Percentiles rank a stretch among this genome's conserved stretches.
phyloP scores from a whole-genome alignment of 73 alveolate genomes.

The Paraurostyla sp. region DNA sequence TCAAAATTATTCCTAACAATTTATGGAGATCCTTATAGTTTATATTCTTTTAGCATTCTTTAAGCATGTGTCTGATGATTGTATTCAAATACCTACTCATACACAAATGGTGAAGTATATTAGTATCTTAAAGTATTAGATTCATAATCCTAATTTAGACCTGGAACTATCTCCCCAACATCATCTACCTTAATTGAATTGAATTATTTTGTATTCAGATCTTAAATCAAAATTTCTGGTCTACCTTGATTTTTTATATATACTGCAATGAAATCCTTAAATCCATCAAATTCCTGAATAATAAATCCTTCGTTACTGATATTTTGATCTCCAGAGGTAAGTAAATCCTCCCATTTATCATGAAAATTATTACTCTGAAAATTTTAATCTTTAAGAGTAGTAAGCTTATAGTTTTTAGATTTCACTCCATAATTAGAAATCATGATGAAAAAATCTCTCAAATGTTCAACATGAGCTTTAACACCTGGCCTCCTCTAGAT shows the following conservation, averaged over 20 bases:
- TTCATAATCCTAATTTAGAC: constrained; percentile 80
- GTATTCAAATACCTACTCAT: constrained; percentile 74
- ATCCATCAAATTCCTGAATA: constrained; percentile 86
- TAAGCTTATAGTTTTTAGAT: constrained; percentile 68
- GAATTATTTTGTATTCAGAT: constrained; percentile 59
- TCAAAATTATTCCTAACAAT: constrained; percentile 74
- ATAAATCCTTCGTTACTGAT: constrained; percentile 50
- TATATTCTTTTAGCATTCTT: constrained; percentile 61
- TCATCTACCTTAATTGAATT: constrained; percentile 59
- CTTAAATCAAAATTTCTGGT: constrained; percentile 73
- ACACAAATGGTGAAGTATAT: constrained; percentile 82
- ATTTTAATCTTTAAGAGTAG: constrained; percentile 63
- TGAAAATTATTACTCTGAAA: constrained; percentile 48
- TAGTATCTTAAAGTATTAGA: constrained; percentile 70
- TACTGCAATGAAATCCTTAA: constrained; percentile 81
- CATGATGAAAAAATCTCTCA: constrained; percentile 72
- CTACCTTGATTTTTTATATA: constrained; percentile 78
- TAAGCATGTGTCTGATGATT: constrained; percentile 60
- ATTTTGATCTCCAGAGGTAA: background rate
- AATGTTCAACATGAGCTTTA: constrained; percentile 78
- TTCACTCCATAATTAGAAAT: constrained; percentile 75
- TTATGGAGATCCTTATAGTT: constrained; percentile 78
- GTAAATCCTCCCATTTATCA: constrained; percentile 49
- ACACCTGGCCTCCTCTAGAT: constrained; percentile 63
- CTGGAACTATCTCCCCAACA: constrained; percentile 83